These are phyloP conservation scores for Bondarzewia mesenterica DNA, from an alignment of 1,284 basidiomycete genomes.

Conservation along the genomic window DNA sequence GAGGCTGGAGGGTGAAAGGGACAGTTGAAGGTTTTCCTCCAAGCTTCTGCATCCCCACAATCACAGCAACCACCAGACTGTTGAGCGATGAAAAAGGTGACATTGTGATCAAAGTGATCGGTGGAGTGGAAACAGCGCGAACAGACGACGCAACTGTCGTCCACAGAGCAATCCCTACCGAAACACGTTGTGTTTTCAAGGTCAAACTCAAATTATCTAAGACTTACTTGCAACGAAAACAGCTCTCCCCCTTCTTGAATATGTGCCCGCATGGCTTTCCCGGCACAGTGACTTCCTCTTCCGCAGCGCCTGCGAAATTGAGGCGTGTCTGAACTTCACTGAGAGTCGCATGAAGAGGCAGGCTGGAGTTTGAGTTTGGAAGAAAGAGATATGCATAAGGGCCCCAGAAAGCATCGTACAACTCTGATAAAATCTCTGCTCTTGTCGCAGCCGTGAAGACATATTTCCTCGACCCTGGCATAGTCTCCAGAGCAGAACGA, in stretches of 20 bases:
- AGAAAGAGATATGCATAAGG: slow-evolving; percentile 62
- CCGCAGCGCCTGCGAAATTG: slow-evolving; percentile 46
- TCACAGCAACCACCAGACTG: slow-evolving; percentile 90
- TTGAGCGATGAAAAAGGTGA: slow-evolving; percentile 86
- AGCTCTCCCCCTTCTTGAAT: slow-evolving; percentile 80
- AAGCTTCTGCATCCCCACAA: slow-evolving; percentile 86
- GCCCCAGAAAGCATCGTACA: slow-evolving; percentile 77
- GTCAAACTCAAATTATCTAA: background rate
- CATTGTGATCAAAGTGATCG: slow-evolving; percentile 78
- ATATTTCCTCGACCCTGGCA: slow-evolving; percentile 71
- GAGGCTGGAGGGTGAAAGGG: slow-evolving; percentile 50
- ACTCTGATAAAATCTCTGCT: slow-evolving; percentile 68
- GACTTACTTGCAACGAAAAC: slow-evolving; percentile 86
- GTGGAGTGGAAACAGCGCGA: slow-evolving; percentile 82
- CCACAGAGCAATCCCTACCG: slow-evolving; percentile 83
- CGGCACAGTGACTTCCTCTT: slow-evolving; percentile 47
- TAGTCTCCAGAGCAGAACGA: slow-evolving; percentile 66
- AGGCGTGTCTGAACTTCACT: slow-evolving; percentile 57
- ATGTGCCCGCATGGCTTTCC: slow-evolving; percentile 70
- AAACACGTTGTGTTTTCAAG: background rate
- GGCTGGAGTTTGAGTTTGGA: slow-evolving; percentile 48
- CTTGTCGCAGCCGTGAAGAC: slow-evolving; percentile 63
- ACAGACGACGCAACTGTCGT: slow-evolving; percentile 86
- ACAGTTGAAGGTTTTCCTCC: slow-evolving; percentile 63
- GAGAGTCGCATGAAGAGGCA: slow-evolving; percentile 52